Percentiles rank a stretch among this genome's conserved stretches.
phyloP scores from a whole-genome alignment of 805 yeast genomes.

The Schwanniomyces occidentalis region DNA sequence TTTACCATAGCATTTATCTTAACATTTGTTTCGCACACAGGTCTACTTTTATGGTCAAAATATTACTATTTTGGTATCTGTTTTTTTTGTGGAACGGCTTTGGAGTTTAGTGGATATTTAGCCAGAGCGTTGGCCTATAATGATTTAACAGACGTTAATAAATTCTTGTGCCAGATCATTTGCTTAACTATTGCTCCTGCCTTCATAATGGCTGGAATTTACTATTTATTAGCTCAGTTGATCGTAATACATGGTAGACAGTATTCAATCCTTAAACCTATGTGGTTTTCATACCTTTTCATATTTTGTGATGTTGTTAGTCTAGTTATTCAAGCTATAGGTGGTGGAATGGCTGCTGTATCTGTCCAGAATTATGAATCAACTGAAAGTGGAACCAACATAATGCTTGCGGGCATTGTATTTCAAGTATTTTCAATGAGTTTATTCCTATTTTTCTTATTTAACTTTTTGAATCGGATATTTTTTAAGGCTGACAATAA shows the following conservation, averaged over 20 bases:
- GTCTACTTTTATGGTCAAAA: slow-evolving; percentile 40
- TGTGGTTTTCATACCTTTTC: slow-evolving; percentile 63
- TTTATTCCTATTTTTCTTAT: slow-evolving; percentile 53
- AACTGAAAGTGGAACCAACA: slow-evolving; percentile 52
- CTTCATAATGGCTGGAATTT: slow-evolving; percentile 81
- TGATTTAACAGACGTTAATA: slow-evolving; percentile 29
- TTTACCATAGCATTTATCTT: slow-evolving; percentile 57
- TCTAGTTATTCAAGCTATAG: slow-evolving; percentile 66
- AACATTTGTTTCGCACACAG: slow-evolving; percentile 21
- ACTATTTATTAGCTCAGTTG: slow-evolving; percentile 67
- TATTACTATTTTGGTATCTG: slow-evolving; percentile 70
- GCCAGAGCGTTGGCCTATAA: slow-evolving; percentile 54
- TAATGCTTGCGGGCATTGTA: slow-evolving; percentile 78
- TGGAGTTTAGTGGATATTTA: slow-evolving; percentile 69
- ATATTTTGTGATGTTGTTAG: slow-evolving; percentile 65
- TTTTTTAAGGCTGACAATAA: slow-evolving; percentile 20
- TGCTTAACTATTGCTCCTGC: slow-evolving; percentile 79
- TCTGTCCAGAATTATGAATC: slow-evolving; percentile 31
- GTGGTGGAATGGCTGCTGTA: slow-evolving; percentile 71
- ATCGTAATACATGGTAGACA: slow-evolving; percentile 58
- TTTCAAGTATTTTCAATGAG: slow-evolving; percentile 74
- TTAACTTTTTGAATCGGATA: slow-evolving; percentile 45
- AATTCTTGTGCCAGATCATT: slow-evolving; percentile 64
- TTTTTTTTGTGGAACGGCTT: slow-evolving; percentile 52
- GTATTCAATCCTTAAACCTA: slow-evolving; percentile 55